Conservation (phyloP, 108 stramenopile species). For the Nannochloropsis oceanica region DNA sequence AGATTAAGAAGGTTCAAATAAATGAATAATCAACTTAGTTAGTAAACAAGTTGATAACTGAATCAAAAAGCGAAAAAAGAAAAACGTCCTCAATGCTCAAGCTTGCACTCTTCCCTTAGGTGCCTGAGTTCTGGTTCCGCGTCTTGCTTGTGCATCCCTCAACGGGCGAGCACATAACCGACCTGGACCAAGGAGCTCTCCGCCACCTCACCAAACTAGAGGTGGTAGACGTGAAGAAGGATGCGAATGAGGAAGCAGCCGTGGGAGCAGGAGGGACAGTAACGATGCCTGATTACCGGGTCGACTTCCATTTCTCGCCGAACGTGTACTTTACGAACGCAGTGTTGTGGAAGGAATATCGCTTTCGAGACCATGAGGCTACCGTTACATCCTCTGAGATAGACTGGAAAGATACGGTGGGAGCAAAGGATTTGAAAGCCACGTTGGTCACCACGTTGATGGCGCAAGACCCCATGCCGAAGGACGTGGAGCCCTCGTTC, state of each 20-base stretch:
- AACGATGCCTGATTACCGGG: neutral
- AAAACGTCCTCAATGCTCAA: neutral
- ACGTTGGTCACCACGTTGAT: neutral
- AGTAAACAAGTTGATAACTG: neutral
- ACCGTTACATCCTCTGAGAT: neutral
- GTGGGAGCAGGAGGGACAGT: neutral
- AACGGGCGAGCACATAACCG: neutral
- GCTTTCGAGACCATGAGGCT: neutral
- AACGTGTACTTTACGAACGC: neutral
- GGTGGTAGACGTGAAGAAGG: neutral
- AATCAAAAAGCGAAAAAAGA: neutral
- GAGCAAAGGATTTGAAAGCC: neutral
- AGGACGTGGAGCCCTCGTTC: neutral
- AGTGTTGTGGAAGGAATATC: neutral
- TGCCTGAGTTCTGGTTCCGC: neutral
- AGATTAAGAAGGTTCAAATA: too few relatives aligned
- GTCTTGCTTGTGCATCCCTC: neutral
- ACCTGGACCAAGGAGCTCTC: neutral
- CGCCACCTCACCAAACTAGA: neutral
- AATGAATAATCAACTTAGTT: too few relatives aligned
- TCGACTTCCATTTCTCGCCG: neutral
- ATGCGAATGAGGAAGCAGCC: neutral
- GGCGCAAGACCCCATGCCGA: neutral
- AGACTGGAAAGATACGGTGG: neutral
- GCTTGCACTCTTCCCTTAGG: neutral